A percentile compares a stretch with the other conserved stretches of the same genome.
Evolutionary conservation across 2,329 filamentous ascomycete species (phyloP).

Genomic region (Aspergillus brunneoviolaceus): DNA sequence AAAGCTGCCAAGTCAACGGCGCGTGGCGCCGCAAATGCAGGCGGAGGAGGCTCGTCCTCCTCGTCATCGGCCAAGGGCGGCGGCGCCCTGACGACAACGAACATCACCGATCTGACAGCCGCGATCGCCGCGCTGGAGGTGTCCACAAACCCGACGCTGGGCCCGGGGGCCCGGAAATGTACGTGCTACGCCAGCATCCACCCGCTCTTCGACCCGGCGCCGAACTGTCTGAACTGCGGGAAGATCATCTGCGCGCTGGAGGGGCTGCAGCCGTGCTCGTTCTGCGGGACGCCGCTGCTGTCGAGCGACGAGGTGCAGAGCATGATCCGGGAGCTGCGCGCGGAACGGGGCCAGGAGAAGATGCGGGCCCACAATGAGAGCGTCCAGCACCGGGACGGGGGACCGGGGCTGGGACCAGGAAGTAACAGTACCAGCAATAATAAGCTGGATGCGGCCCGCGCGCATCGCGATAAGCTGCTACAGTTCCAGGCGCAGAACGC

Average conservation of each 20-base stretch:
- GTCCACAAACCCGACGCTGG: slow-evolving; percentile 78
- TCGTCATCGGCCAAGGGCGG: slow-evolving; percentile 53
- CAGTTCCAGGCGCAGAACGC: slow-evolving; percentile 85
- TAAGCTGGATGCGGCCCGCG: slow-evolving; percentile 65
- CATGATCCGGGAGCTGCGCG: slow-evolving; percentile 80
- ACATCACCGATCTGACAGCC: slow-evolving; percentile 60
- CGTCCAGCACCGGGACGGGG: slow-evolving; percentile 35
- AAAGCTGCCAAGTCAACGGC: slow-evolving; percentile 68
- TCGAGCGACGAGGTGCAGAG: slow-evolving; percentile 71
- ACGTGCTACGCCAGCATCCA: slow-evolving; percentile 87
- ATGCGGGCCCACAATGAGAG: slow-evolving; percentile 74
- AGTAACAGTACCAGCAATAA: background rate
- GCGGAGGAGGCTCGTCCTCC: slow-evolving; percentile 58
- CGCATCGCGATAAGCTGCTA: slow-evolving; percentile 78
- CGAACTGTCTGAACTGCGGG: slow-evolving; percentile 88
- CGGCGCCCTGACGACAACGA: slow-evolving; percentile 46
- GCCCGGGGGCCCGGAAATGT: slow-evolving; percentile 63
- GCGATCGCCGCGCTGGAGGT: slow-evolving; percentile 88
- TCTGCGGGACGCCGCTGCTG: slow-evolving; percentile 75
- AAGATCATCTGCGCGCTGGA: slow-evolving; percentile 96
- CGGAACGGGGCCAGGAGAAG: slow-evolving; percentile 82
- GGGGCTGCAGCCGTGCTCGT: slow-evolving; percentile 90
- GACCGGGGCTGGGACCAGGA: slow-evolving; percentile 27
- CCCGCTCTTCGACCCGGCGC: slow-evolving; percentile 83
- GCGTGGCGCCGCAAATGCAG: slow-evolving; percentile 53